Evolutionary conservation across 305 asterid genomes (phyloP), one percentile per base, ranked within the genome.

Genomic region (Fraxinus floribunda): DNA sequence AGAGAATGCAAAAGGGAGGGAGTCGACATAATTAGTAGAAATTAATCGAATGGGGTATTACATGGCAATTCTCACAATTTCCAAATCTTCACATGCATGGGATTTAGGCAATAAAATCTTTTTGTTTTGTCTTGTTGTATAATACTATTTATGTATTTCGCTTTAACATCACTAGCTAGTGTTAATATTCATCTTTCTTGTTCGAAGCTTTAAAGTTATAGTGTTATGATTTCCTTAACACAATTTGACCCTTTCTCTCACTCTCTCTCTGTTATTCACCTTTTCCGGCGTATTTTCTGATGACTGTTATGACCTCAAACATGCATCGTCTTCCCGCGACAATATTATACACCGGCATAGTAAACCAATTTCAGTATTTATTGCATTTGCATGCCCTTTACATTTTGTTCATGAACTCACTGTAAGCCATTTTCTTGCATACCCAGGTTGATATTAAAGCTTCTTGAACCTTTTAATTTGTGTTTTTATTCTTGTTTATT

Each of bases 271-370:
- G 79, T 72, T 57, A 3, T 70, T 82, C 83, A 11, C 49, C 75
- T 66, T 81, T 73, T 66, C 83, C 84, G 82, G 78, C 70, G 6
- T 55, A 20, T 41, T 75, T 66, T 72, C 78, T 85, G 80, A 71
- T 75, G 60, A 34, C 10, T 24, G 72, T 80, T 85, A 10, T 29
- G 26, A 7, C 84, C 46, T 80, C 79, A 26, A 5, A 36, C 11
- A 36, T n/a, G 1, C n/a, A 7, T 68, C 75, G 3, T 49, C 77
- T 77, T 80, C 83, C 74, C 26, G 52, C 13, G 15, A 35, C 35
- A 9, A 3, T 82, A 11, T 70, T 29, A 7, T 80, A 35, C 81
- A 24, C 26, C 83, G 78, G 36, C 80, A n/a, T 10, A 55, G 15
- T 2, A 26, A 70, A 39, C 16, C 79, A 22, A 75, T 36, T 79